Evolutionary conservation across 305 asterid genomes (phyloP).

Genomic region (Fraxinus floribunda): DNA sequence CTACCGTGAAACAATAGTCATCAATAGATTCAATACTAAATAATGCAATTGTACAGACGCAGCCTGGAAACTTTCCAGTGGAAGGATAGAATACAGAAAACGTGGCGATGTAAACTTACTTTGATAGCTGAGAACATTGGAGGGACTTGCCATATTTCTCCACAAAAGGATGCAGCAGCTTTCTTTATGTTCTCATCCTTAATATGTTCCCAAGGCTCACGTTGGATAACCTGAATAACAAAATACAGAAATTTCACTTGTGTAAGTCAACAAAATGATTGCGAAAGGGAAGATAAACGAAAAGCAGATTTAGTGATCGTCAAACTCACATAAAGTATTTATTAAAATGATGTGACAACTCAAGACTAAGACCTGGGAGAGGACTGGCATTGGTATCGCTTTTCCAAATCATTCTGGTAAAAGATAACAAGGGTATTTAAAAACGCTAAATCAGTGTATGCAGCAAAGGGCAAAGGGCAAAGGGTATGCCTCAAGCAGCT

Average conservation of each 20-base stretch:
- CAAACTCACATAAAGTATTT: background rate
- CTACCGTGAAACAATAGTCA: background rate
- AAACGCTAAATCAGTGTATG: background rate
- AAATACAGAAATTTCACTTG: slow-evolving; percentile 9
- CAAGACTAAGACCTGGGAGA: background rate
- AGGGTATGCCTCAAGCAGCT: background rate
- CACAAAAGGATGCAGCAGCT: slow-evolving; percentile 74
- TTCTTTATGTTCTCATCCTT: slow-evolving; percentile 77
- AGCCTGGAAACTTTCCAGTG: background rate
- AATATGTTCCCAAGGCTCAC: slow-evolving; percentile 95
- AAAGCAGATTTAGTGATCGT: background rate
- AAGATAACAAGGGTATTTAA: background rate
- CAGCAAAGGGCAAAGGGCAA: background rate
- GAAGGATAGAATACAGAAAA: background rate
- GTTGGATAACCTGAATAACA: slow-evolving; percentile 62
- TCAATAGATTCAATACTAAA: background rate
- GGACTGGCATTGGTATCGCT: background rate
- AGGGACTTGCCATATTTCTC: slow-evolving; percentile 96
- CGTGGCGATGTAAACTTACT: slow-evolving; percentile 43
- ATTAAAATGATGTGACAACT: background rate
- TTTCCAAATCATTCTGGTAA: background rate
- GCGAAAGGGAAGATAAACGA: background rate
- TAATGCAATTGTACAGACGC: background rate
- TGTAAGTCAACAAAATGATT: slow-evolving; percentile 2
- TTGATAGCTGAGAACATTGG: slow-evolving; percentile 99